phyloP scores from a whole-genome alignment of 306 rosid genomes.

The Pyrus bretschneideri region DNA sequence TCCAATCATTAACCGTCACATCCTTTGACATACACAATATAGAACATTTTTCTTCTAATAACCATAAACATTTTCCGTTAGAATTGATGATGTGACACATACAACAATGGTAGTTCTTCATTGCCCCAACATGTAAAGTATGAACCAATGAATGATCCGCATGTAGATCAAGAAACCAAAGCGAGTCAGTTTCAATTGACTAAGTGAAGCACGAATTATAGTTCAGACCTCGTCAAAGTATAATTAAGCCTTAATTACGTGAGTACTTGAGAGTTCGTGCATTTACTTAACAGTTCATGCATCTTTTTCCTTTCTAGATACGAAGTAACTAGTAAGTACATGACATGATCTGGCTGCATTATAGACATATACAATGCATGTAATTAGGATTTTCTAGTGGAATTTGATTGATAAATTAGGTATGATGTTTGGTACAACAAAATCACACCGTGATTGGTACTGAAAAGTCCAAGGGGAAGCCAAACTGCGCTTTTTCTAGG shows the following conservation, averaged over 20 bases:
- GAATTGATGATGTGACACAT: not conserved
- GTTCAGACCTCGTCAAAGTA: not conserved
- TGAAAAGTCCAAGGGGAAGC: not conserved
- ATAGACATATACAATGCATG: not conserved
- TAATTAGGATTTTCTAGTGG: constrained; percentile 1
- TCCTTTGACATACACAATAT: too few relatives aligned
- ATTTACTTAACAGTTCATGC: not conserved
- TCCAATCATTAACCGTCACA: too few relatives aligned
- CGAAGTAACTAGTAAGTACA: not conserved
- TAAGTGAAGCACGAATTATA: too few relatives aligned
- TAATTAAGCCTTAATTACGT: not conserved
- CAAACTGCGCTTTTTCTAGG: not conserved
- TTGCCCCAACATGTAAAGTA: not conserved
- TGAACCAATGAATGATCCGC: not conserved
- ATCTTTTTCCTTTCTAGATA: not conserved
- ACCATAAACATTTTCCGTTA: too few relatives aligned
- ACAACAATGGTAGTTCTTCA: not conserved
- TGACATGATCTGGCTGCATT: not conserved
- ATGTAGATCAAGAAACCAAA: not conserved
- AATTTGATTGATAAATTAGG: not conserved
- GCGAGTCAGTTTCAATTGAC: not conserved
- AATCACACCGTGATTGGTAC: not conserved
- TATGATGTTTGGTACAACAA: not conserved
- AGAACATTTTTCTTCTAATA: too few relatives aligned
- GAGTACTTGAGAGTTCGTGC: not conserved